Base-by-base conservation (phyloP, 1,284 basidiomycete genomes). In the Uromyces viciae-fabae region DNA sequence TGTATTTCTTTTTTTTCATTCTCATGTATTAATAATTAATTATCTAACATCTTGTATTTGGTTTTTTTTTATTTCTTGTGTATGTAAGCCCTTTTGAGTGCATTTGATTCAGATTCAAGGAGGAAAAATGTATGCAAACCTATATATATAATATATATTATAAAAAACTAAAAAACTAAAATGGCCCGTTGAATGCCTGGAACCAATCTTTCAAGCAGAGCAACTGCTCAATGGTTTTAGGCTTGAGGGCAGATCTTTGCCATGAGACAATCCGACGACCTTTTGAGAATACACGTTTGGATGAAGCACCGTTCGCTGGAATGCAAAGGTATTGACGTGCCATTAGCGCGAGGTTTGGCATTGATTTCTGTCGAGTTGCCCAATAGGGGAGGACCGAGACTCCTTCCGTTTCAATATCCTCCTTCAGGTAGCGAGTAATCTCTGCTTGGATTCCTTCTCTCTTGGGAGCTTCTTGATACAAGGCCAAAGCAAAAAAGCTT, bases 191-290 rank as follows among this genome's bases (percentile, higher is more conserved):
- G 38, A 73, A 73, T 22, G 19, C 7, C 14, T 40, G 49, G 17
- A 54, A 73, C 71, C 71, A 73, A 14, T 56, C 49, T 52, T 73
- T 73, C 1, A 73, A 25, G 31, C 71, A 73, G 3, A 73, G n/a
- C 19, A 73, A 17, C 46, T 38, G 14, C 31, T 73, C 71, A 36
- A 73, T n/a, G n/a, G n/a, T 73, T 19, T 8, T 31, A 11, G 69
- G 42, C 28, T 46, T 49, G 15, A 72, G 42, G 31, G 69, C 19
- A 52, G 43, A 46, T 56, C 28, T 43, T 31, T 73, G 43, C 46
- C 49, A 56, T 17, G 49, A 52, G 17, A 73, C 22, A 36, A 73
- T 36, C 4, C 28, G 31, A 5, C 38, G 15, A 22, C 19, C 54
- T 25, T 54, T 73, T 5, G 43, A 49, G 52, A 72, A 72, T 9